phyloP scores from a whole-genome alignment of 2,329 filamentous ascomycete genomes.

The Trichoderma harzianum region DNA sequence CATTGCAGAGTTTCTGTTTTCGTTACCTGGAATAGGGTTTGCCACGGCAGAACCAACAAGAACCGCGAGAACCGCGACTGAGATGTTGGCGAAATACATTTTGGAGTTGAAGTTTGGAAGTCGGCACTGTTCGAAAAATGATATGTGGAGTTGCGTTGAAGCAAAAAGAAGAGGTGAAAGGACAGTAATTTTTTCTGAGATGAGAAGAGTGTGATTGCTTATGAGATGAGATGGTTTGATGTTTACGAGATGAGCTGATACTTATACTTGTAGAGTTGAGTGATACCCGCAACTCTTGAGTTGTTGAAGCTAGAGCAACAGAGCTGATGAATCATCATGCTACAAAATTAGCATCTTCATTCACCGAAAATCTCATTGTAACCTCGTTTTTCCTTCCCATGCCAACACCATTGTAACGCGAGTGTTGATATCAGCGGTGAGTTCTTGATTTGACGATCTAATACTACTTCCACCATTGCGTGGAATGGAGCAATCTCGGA shows the following conservation, averaged over 20 bases:
- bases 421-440: background rate
- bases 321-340: background rate
- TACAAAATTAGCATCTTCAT: background rate
- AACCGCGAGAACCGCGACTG: background rate
- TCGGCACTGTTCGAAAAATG: background rate
- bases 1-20: background rate
- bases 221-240: background rate
- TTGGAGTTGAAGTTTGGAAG: background rate
- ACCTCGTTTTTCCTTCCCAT: background rate
- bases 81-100: background rate
- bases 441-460: background rate
- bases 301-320: background rate
- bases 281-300: background rate
- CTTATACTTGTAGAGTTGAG: background rate
- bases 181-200: background rate
- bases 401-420: background rate
- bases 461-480: background rate
- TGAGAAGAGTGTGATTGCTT: background rate
- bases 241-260: background rate
- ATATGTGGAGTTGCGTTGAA: background rate
- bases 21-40: background rate
- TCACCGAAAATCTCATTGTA: background rate
- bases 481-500: background rate
- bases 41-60: background rate
- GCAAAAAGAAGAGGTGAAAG: background rate